Evolutionary conservation across 306 rosid species (phyloP).

Genomic region (Elaeagnus macrophylla): DNA sequence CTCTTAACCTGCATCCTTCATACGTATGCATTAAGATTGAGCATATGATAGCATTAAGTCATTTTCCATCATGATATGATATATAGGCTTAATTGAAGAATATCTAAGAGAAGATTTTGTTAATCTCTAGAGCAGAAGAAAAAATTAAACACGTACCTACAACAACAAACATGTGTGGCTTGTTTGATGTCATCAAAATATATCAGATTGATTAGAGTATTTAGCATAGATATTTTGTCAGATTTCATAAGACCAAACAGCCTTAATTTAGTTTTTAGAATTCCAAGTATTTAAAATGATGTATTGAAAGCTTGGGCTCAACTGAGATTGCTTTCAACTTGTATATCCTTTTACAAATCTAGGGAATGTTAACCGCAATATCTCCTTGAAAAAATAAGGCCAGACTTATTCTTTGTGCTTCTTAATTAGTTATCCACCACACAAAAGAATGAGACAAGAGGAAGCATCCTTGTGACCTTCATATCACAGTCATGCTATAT

Average conservation of each 20-base stretch:
- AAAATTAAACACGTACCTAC: conserved; percentile 18
- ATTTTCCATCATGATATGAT: neutral
- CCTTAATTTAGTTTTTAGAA: conserved; percentile 13
- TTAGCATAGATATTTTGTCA: conserved; percentile 56
- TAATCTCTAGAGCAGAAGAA: conserved; percentile 18
- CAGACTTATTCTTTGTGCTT: conserved; percentile 53
- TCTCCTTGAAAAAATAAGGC: conserved; percentile 51
- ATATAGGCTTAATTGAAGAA: conserved; percentile 12
- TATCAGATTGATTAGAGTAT: conserved; percentile 19
- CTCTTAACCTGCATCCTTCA: conserved; percentile 24
- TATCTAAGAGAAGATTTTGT: conserved; percentile 55
- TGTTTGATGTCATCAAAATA: conserved; percentile 25
- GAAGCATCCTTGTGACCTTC: conserved; percentile 65
- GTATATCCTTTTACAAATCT: conserved; percentile 34
- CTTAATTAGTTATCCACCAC: conserved; percentile 19
- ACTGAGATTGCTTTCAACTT: conserved; percentile 37
- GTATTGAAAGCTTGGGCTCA: conserved; percentile 33
- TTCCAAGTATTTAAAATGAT: conserved; percentile 42
- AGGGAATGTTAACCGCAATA: conserved; percentile 39
- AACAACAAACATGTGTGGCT: conserved; percentile 25
- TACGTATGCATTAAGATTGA: conserved; percentile 38
- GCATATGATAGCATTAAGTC: conserved; percentile 4
- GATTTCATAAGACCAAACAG: conserved; percentile 39
- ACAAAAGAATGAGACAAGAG: conserved; percentile 36
- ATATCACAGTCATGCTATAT: conserved; percentile 37